Evolutionary conservation across 257 asterid genomes (phyloP), one percentile per base, ranked within the genome.

Genomic region (Jasminum sambac): DNA sequence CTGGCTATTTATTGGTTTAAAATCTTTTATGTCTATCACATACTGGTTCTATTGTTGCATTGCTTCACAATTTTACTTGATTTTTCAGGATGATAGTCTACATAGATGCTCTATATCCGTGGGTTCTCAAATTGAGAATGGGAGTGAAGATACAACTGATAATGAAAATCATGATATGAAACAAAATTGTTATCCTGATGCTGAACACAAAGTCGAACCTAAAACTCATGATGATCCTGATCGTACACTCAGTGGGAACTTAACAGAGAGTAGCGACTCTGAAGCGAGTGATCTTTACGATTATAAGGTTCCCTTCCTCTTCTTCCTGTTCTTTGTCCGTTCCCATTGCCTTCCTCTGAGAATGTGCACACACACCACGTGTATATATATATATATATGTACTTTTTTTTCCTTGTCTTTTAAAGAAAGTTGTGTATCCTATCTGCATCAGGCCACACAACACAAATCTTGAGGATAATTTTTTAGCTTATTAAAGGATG

Each of bases 221-320:
- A 90, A 87, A 74, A 85, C 84, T 37, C 89, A 88, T 64, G 85
- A 81, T 79, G 96, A 88, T 67, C 84, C 52, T 73, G 95, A 84
- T 67, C 95, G 96, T 46, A 87, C 87, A 73, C 88, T 81, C 77
- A 89, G 98, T 74, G 96, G 96, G 74, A 92, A 85, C 80, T 76
- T 90, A 76, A 92, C 96, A 76, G 96, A 85, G 84, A 88, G 95
- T 81, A 92, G 96, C 64, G 94, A 96, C 73, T 92, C 96, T 66
- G 95, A 85, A 72, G 88, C 95, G 68, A 86, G 87, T 79, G 98
- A 92, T 85, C 92, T 89, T 64, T 92, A 92, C 83, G 92, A 91
- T 76, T 95, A 82, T 72, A 88, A 95, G 99, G 99, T 95, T 9
- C 67, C 55, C 73, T 73, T 66, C 46, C 72, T 71, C 77, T 57